Base-by-base conservation (phyloP, 345 rosid species). In the Syzygium aqueum region DNA sequence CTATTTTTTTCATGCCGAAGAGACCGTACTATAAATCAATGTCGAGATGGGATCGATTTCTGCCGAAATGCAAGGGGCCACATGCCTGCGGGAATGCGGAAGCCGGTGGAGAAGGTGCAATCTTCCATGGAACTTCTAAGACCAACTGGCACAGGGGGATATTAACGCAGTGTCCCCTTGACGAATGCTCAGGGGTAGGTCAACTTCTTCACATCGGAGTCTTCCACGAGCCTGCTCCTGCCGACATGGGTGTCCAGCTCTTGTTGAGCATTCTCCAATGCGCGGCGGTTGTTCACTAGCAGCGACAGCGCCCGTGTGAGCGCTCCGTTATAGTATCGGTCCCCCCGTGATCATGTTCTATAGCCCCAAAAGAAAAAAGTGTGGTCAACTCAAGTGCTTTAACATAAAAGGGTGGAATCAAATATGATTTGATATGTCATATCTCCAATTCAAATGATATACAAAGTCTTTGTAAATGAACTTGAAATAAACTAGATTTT, bases 271-370 rank as follows among this genome's bases (percentile, higher is more conserved):
- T 86, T 90, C 65, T 84, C 73, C 23, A 92, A 63, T 22, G 49
- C 67, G 1, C 73, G 77, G 22, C 77, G 90, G 87, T 92, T 54
- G 88, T 91, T 90, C 23, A 90, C 86, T 10, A 93, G 84, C 30
- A 90, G 59, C 4, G 92, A 90, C 22, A 90, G 28, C 19, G 89
- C 86, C 94, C 92, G 91, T 46, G 77, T 85, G 37, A 92, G 89
- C 21, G 84, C 86, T 5, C 88, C 85, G 84, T 87, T 25, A 89
- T 73, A 5, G 93, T 82, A 85, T 93, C 93, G 52, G 82, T 87
- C 30, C 88, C 92, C 23, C 88, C 91, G 77, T 8, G 16, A 91
- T 73, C 78, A 89, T 23, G 52, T 84, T 89, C 92, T 92, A 83
- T 7, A 46, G 21, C 5, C 0, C 11, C 4, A 14, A n/a, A 67